A percentile compares a stretch with the other conserved stretches of the same genome.
These are phyloP conservation scores for Leishmania martiniquensis DNA, from an alignment of 208 protist species.

Conservation along the genomic window DNA sequence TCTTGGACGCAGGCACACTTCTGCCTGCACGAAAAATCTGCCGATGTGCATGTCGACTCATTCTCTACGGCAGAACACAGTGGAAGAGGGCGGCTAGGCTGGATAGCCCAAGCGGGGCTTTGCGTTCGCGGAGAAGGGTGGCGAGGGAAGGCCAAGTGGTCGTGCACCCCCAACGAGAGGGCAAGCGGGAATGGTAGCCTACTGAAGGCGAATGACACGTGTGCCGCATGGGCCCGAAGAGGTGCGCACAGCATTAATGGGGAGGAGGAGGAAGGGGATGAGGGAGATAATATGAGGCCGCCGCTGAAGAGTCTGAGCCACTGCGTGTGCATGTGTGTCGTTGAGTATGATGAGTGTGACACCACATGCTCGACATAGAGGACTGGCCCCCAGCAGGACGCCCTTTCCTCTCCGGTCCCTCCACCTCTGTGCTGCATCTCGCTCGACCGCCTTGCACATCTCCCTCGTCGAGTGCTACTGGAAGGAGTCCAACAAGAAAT, in stretches of 20 bases:
- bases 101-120: neutral
- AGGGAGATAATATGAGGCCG: no score
- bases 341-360: neutral
- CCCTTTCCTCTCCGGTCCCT: neutral
- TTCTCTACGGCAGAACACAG: neutral
- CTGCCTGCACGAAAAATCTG: neutral
- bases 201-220: neutral
- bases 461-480: neutral
- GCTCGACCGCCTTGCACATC: no score
- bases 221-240: no score
- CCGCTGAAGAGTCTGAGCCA: neutral
- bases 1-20: neutral
- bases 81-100: neutral
- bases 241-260: neutral
- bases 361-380: neutral
- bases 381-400: neutral
- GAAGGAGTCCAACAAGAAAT: neutral
- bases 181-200: neutral
- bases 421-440: neutral
- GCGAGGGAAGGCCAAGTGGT: neutral
- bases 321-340: neutral
- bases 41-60: neutral
- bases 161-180: neutral
- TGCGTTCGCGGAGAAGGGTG: neutral
- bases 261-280: neutral